Evolutionary conservation across 1,139 yeast genomes (phyloP).

Genomic region (Suhomyces guaymorum): DNA sequence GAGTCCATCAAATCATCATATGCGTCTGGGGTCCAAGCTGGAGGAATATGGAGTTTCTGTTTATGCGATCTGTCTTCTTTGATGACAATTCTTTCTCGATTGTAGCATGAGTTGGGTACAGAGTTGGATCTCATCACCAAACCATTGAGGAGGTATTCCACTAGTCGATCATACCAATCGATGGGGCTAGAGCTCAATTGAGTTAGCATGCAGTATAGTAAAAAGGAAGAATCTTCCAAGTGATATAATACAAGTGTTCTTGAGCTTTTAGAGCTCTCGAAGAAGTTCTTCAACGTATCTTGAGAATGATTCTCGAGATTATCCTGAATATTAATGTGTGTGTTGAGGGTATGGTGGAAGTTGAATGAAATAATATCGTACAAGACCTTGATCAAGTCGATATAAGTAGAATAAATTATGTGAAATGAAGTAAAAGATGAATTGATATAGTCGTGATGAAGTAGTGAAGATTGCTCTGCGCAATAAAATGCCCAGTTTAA

Average conservation of each 20-base stretch:
- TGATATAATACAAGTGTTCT: conserved; percentile 11
- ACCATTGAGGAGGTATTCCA: conserved; percentile 34
- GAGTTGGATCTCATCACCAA: conserved; percentile 19
- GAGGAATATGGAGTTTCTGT: conserved; percentile 9
- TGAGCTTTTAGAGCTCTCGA: conserved; percentile 9
- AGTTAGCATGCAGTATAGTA: conserved; percentile 19
- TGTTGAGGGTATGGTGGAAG: conserved; percentile 16
- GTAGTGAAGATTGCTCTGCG: conserved; percentile 27
- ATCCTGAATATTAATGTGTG: conserved; percentile 7
- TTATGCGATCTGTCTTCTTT: conserved; percentile 19
- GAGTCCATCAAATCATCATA: conserved; percentile 30
- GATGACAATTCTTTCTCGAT: conserved; percentile 28
- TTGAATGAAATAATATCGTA: conserved; percentile 26
- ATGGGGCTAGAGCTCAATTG: conserved; percentile 20
- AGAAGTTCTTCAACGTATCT: conserved; percentile 9
- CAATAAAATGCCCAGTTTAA: conserved; percentile 40
- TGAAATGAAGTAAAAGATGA: conserved; percentile 25
- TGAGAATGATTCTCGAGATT: background rate
- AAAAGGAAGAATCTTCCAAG: conserved; percentile 14
- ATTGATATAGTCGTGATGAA: conserved; percentile 20
- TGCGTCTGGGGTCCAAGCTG: conserved; percentile 2
- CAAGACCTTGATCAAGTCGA: conserved; percentile 21
- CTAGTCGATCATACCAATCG: conserved; percentile 37
- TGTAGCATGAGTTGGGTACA: conserved; percentile 32
- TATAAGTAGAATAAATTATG: conserved; percentile 24